A percentile compares a stretch with the other conserved stretches of the same genome.
Conservation (phyloP, 2,329 filamentous ascomycete genomes). For the Phaeosphaeria sp. region DNA sequence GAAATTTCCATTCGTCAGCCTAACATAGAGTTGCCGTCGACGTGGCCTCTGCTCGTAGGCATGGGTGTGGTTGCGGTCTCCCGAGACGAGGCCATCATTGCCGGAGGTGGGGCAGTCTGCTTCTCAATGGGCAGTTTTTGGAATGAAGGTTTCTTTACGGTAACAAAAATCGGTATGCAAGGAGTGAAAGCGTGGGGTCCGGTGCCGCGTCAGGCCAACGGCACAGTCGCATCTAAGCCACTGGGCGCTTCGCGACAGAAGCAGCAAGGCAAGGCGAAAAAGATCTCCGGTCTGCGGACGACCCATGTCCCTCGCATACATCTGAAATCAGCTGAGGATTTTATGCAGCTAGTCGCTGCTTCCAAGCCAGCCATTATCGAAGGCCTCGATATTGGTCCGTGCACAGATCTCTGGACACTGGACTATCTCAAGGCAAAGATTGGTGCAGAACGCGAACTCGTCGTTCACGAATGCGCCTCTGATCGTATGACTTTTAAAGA, state of each 20-base stretch:
- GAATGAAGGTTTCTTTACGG: conserved; percentile 58
- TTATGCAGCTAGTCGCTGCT: conserved; percentile 63
- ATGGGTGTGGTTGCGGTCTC: conserved; percentile 61
- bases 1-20: conserved; percentile 27
- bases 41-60: conserved; percentile 74
- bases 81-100: conserved; percentile 62
- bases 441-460: conserved; percentile 59
- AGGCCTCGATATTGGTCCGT: conserved; percentile 70
- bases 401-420: conserved; percentile 70
- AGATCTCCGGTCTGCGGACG: conserved; percentile 11
- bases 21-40: conserved; percentile 34
- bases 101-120: conserved; percentile 84
- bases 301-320: conserved; percentile 58
- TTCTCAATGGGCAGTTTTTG: conserved; percentile 91
- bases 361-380: conserved; percentile 71
- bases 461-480: conserved; percentile 73
- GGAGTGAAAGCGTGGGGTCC: conserved; percentile 26
- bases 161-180: conserved; percentile 21
- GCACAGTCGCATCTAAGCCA: conserved; percentile 17
- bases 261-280: conserved; percentile 17
- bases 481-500: conserved; percentile 78
- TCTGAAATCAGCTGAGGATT: conserved; percentile 62
- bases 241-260: conserved; percentile 16
- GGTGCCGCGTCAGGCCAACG: conserved; percentile 13
- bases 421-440: conserved; percentile 67